Evolutionary conservation across 768 basidiomycete genomes (phyloP).

Genomic region (Calocera viscosa): DNA sequence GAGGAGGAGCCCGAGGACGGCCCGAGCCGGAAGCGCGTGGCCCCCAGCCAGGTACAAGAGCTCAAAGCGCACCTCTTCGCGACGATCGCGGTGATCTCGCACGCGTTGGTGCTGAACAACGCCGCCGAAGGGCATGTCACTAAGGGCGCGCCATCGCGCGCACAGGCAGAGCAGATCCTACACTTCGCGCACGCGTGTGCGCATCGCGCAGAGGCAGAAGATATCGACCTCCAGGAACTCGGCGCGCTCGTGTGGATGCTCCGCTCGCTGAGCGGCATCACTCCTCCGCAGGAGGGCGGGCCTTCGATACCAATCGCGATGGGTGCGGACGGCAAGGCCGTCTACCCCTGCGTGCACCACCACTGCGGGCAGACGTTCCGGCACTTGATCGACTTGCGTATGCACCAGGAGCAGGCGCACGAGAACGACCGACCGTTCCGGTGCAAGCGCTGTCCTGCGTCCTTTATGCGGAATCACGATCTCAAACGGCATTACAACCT

Average conservation of each 20-base stretch:
- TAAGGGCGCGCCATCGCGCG: slow-evolving; percentile 52
- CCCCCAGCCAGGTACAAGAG: background rate
- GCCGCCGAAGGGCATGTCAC: slow-evolving; percentile 32
- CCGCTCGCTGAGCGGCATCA: slow-evolving; percentile 61
- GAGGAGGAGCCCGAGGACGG: background rate
- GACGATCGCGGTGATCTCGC: slow-evolving; percentile 11
- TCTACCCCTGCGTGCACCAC: slow-evolving; percentile 62
- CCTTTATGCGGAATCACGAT: slow-evolving; percentile 16
- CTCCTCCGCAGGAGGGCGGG: slow-evolving; percentile 27
- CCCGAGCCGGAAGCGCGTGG: background rate
- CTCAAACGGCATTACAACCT: slow-evolving; percentile 32
- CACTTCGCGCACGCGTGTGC: slow-evolving; percentile 66
- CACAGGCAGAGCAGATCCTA: slow-evolving; percentile 63
- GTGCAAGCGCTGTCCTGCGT: slow-evolving; percentile 28
- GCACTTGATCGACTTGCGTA: slow-evolving; percentile 54
- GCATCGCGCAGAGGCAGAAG: slow-evolving; percentile 38
- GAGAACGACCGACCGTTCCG: slow-evolving; percentile 50
- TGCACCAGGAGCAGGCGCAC: slow-evolving; percentile 52
- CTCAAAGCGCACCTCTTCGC: slow-evolving; percentile 12
- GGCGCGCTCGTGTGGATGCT: slow-evolving; percentile 72
- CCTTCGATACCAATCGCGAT: slow-evolving; percentile 27
- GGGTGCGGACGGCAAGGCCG: slow-evolving; percentile 40
- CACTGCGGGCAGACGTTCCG: slow-evolving; percentile 58
- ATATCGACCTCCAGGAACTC: slow-evolving; percentile 56
- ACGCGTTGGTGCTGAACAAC: slow-evolving; percentile 3